A percentile compares a stretch with the other conserved stretches of the same genome.
Conservation (phyloP, 441 rosid genomes). For the Adansonia madagascariensis region DNA sequence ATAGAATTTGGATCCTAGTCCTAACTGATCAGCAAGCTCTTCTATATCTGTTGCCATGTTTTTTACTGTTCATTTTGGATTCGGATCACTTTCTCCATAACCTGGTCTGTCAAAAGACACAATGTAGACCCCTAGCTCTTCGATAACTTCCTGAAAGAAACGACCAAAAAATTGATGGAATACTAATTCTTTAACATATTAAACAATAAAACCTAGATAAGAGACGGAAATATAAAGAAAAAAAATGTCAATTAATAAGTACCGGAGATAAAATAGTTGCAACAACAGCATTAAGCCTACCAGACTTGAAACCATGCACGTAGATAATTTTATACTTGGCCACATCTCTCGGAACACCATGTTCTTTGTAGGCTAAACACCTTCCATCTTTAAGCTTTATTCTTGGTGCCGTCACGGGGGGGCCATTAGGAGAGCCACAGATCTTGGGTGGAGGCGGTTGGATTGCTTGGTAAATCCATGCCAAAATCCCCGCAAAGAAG, state of each 20-base stretch:
- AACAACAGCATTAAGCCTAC: conserved; percentile 51
- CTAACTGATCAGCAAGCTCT: conserved; percentile 72
- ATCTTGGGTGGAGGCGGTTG: conserved; percentile 56
- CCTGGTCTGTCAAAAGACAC: conserved; percentile 73
- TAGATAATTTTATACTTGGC: conserved; percentile 52
- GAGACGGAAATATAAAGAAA: conserved; percentile 8
- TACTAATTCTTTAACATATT: background rate
- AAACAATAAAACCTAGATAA: conserved; percentile 9
- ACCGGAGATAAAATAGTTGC: conserved; percentile 53
- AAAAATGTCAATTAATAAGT: conserved; percentile 4
- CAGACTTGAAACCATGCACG: conserved; percentile 56
- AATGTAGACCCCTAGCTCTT: conserved; percentile 54
- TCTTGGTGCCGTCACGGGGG: conserved; percentile 56
- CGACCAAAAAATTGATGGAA: conserved; percentile 1
- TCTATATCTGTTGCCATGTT: conserved; percentile 63
- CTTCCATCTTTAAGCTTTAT: conserved; percentile 71
- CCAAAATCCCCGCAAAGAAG: conserved; percentile 46
- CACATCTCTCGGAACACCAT: conserved; percentile 51
- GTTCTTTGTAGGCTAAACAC: conserved; percentile 58
- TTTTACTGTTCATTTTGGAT: conserved; percentile 50
- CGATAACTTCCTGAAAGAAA: conserved; percentile 48
- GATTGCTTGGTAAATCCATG: conserved; percentile 49
- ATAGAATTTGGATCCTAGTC: conserved; percentile 58
- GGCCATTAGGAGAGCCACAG: conserved; percentile 56
- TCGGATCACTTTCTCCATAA: conserved; percentile 73